phyloP scores from a whole-genome alignment of 2,329 filamentous ascomycete genomes.

The Neophaeococcomyces mojaviensis region DNA sequence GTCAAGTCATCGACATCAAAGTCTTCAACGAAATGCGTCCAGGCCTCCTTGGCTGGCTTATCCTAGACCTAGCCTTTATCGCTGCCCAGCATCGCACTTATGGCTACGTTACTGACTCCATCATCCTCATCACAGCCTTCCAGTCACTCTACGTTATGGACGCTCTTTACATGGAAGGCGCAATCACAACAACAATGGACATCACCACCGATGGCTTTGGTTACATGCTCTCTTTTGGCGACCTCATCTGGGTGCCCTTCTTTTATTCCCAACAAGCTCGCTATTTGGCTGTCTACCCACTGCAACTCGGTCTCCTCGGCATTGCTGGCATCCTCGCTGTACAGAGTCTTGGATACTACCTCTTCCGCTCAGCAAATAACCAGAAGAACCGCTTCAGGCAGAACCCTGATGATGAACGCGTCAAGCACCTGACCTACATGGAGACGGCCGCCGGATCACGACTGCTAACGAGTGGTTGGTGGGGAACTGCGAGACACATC shows the following conservation, averaged over 20 bases:
- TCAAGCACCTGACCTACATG: slow-evolving; percentile 77
- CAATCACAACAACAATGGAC: slow-evolving; percentile 89
- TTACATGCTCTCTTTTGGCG: slow-evolving; percentile 89
- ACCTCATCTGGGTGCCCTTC: slow-evolving; percentile 88
- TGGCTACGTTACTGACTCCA: slow-evolving; percentile 77
- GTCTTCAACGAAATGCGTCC: slow-evolving; percentile 85
- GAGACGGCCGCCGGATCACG: slow-evolving; percentile 75
- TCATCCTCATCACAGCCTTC: slow-evolving; percentile 67
- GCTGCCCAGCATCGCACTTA: slow-evolving; percentile 82
- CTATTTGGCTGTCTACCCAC: slow-evolving; percentile 75
- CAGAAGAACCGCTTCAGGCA: slow-evolving; percentile 93
- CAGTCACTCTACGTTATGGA: slow-evolving; percentile 82
- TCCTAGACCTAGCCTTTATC: slow-evolving; percentile 76
- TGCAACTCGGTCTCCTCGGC: slow-evolving; percentile 64
- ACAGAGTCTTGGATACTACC: slow-evolving; percentile 68
- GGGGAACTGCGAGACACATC: slow-evolving; percentile 85
- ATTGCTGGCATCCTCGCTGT: slow-evolving; percentile 59
- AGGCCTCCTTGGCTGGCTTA: slow-evolving; percentile 79
- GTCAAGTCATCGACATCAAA: slow-evolving; percentile 74
- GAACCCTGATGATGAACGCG: slow-evolving; percentile 69
- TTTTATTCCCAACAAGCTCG: slow-evolving; percentile 76
- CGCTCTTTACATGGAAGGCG: slow-evolving; percentile 76
- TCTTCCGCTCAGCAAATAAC: slow-evolving; percentile 89
- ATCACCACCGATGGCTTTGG: slow-evolving; percentile 90
- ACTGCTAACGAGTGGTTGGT: slow-evolving; percentile 82